These are phyloP conservation scores for Myxozyma neglecta DNA, from an alignment of 805 yeast genomes.

Conservation along the genomic window DNA sequence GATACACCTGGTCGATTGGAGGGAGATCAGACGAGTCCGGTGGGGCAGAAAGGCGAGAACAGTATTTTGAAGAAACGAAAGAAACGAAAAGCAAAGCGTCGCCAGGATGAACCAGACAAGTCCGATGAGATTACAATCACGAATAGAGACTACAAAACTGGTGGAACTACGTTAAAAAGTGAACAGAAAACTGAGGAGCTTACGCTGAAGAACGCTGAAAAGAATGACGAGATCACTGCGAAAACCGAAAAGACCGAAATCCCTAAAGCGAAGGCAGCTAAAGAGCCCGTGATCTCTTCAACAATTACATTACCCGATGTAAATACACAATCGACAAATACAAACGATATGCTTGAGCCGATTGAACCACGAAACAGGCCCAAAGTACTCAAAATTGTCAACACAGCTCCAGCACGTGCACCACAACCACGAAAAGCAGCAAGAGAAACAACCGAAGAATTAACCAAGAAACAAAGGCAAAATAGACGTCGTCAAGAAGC, in stretches of 20 bases:
- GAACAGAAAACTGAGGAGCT: too few relatives aligned
- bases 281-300: too few relatives aligned
- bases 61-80: neutral
- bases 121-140: too few relatives aligned
- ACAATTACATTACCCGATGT: too few relatives aligned
- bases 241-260: too few relatives aligned
- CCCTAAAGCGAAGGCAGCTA: too few relatives aligned
- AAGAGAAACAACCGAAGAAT: neutral
- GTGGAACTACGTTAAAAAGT: too few relatives aligned
- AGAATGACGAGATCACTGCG: too few relatives aligned
- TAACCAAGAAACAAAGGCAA: constrained; percentile 24
- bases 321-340: neutral
- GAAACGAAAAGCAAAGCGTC: neutral
- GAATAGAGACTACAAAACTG: too few relatives aligned
- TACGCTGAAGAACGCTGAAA: too few relatives aligned
- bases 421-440: neutral
- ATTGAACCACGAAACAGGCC: neutral
- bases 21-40: neutral
- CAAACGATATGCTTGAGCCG: neutral
- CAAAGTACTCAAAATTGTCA: constrained; percentile 15
- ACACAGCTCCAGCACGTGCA: neutral
- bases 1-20: neutral
- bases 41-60: too few relatives aligned
- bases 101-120: too few relatives aligned
- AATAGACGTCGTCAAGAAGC: constrained; percentile 14